These are phyloP conservation scores for Stagonosporopsis chrysanthemi DNA, from an alignment of 2,329 filamentous ascomycete genomes.

Conservation along the genomic window DNA sequence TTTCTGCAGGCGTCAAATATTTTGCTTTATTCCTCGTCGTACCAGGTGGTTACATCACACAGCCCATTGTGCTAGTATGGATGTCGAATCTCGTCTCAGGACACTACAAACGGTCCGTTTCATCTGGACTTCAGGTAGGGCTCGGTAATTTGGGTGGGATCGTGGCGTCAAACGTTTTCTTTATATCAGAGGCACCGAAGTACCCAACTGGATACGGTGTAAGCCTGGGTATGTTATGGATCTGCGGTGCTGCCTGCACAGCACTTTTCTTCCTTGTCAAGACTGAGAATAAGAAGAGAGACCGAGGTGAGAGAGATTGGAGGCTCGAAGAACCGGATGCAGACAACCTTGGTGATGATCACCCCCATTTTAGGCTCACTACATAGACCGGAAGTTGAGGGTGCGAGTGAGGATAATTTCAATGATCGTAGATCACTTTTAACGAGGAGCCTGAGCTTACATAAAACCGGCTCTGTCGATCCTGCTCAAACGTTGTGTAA, in stretches of 20 bases:
- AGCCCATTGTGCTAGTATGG: conserved; percentile 65
- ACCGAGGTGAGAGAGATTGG: conserved; percentile 56
- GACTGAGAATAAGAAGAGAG: conserved; percentile 58
- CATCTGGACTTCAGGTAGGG: conserved; percentile 56
- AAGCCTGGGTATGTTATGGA: conserved; percentile 58
- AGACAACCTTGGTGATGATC: conserved; percentile 61
- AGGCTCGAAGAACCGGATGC: conserved; percentile 53
- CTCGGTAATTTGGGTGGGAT: conserved; percentile 61
- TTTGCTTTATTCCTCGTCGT: conserved; percentile 64
- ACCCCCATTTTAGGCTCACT: conserved; percentile 59
- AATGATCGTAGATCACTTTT: neutral
- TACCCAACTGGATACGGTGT: conserved; percentile 61
- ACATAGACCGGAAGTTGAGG: conserved; percentile 20
- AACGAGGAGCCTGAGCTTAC: too few relatives aligned
- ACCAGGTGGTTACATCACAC: conserved; percentile 61
- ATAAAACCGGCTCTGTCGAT: too few relatives aligned
- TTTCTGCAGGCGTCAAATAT: conserved; percentile 59
- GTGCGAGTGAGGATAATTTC: neutral
- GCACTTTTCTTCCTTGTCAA: conserved; percentile 52
- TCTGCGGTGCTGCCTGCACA: conserved; percentile 55
- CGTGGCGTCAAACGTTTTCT: conserved; percentile 60
- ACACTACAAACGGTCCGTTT: conserved; percentile 64
- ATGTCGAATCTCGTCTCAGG: conserved; percentile 65
- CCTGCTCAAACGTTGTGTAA: neutral
- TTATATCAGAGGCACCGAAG: conserved; percentile 53